These are phyloP conservation scores for Aegilops tauschii DNA, from an alignment of 176 grass and related monocot species.

Conservation along the genomic window DNA sequence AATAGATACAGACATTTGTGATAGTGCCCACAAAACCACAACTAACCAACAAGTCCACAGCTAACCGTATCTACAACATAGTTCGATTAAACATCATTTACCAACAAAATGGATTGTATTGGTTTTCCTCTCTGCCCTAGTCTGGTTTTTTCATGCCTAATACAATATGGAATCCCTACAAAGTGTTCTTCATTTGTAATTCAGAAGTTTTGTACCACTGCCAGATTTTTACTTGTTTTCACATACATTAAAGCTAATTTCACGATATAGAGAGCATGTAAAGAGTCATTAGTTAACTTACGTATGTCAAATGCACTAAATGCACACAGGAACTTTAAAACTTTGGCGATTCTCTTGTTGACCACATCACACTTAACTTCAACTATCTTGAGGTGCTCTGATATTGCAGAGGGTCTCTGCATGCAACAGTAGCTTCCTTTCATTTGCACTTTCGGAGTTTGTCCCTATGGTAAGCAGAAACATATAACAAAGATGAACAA, in stretches of 20 bases:
- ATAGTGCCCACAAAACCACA: too few relatives aligned
- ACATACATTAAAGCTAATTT: neutral
- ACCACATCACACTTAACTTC: neutral
- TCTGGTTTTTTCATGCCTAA: too few relatives aligned
- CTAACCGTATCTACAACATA: too few relatives aligned
- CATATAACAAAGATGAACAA: neutral
- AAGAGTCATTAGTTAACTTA: neutral
- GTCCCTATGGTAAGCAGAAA: neutral
- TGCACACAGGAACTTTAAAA: neutral
- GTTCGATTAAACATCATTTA: too few relatives aligned
- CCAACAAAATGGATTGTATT: too few relatives aligned
- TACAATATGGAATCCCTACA: too few relatives aligned
- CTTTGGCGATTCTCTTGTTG: neutral
- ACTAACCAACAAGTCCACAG: too few relatives aligned
- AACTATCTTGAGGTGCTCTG: neutral
- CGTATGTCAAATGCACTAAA: neutral
- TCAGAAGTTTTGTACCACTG: neutral
- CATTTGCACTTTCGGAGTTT: neutral
- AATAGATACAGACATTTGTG: too few relatives aligned
- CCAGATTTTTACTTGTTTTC: neutral
- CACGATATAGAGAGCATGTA: neutral
- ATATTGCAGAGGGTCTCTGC: neutral
- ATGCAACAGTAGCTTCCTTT: neutral
- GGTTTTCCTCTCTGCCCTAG: too few relatives aligned
- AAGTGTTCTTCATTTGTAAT: neutral